Evolutionary conservation across 345 rosid species (phyloP).

Genomic region (Dipteronia dyeriana): DNA sequence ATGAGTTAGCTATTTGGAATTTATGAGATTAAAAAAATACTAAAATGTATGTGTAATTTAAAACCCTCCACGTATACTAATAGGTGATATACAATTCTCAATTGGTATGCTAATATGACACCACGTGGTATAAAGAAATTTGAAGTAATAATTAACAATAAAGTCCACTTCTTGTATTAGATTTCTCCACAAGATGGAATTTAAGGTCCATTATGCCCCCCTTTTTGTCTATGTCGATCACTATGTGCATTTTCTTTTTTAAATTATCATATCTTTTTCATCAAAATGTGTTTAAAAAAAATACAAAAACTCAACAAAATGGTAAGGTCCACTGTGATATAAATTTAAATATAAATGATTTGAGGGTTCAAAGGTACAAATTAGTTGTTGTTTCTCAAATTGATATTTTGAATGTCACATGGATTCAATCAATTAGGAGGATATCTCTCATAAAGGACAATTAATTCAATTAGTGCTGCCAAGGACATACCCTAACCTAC

Average conservation of each 20-base stretch:
- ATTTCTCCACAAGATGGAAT: background rate
- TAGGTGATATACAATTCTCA: no score
- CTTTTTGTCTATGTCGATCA: background rate
- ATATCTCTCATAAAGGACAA: slow-evolving; percentile 37
- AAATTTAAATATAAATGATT: background rate
- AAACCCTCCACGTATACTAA: no score
- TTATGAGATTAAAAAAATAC: no score
- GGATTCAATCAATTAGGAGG: slow-evolving; percentile 18
- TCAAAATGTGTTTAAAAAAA: no score
- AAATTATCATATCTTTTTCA: no score
- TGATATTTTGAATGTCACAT: slow-evolving; percentile 12
- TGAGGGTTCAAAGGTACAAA: background rate
- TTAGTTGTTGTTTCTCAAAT: slow-evolving; percentile 10
- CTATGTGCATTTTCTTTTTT: background rate
- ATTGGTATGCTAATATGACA: no score
- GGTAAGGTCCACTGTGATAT: background rate
- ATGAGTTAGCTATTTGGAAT: no score
- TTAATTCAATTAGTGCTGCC: slow-evolving; percentile 30
- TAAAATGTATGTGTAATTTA: no score
- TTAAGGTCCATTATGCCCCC: background rate
- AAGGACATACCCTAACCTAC: slow-evolving; percentile 31
- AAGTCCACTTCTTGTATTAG: background rate
- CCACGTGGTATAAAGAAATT: no score
- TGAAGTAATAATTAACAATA: no score
- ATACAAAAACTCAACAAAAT: no score